Base-by-base conservation (phyloP, 2,329 filamentous ascomycete genomes). In the Cladorrhinum sp. region DNA sequence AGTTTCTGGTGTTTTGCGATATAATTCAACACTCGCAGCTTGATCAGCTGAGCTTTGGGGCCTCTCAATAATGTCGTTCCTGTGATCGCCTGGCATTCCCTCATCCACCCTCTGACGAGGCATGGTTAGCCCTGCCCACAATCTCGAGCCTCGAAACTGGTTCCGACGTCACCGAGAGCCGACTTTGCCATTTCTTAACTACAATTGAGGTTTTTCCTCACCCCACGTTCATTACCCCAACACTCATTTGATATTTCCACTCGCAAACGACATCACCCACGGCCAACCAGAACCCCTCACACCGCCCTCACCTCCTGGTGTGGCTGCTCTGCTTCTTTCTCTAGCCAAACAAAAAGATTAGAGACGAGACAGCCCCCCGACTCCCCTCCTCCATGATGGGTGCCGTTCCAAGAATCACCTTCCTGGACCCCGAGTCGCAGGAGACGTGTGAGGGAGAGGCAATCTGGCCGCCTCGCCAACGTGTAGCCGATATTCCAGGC, bases 361-460 rank as follows among this genome's bases (percentile, higher is more conserved):
- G 22, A 50, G 49, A 24, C 18, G 49, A 50, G 22, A 36, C 20
- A 25, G 20, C 56, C 8, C 41, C 48, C 16, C 52, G 36, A 32
- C 24, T 24, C 23, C 10, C 20, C 32, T 25, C 9, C 5, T 16
- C 32, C 56, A 65, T 27, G 7, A 64, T 64, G 63, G 53, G 49
- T 29, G 57, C 50, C 3, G 50, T 29, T 27, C 45, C 48, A 2
- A 59, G 59, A 38, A 27, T 65, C 50, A 62, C 38, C 48, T 65
- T 65, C 13, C 48, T 32, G 10, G 61, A 60, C 20, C 57, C 55
- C 9, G 61, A 57, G 16, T 23, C 22, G n/a, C 32, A 22, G 16
- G 36, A 25, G 7, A 20, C 23, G 6, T 41, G 29, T n/a, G 16
- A 32, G 13, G 20, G 45, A 29, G 38, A 23, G 38, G 38, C 29